Base-by-base conservation (phyloP, 2,329 filamentous ascomycete genomes). In the Bipolaris cookei region DNA sequence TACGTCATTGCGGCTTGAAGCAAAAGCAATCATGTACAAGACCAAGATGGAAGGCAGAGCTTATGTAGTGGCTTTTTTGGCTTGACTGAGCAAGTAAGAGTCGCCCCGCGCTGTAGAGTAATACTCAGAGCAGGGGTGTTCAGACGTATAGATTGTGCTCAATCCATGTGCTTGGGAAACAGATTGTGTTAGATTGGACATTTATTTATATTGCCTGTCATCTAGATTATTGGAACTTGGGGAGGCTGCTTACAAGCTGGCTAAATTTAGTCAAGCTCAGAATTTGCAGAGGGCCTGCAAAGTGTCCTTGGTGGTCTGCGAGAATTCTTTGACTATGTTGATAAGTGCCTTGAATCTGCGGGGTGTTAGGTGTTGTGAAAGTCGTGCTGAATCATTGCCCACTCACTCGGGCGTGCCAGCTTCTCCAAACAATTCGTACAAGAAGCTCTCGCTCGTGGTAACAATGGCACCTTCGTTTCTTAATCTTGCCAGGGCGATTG, bases 391-490 rank as follows among this genome's bases (percentile, higher is more conserved):
- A 14, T 13, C 4, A 18, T n/a, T 13, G 10, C 20, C 16, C 20
- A 74, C 76, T 58, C 58, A 80, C 77, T 88, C 86, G 1, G 82
- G 78, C 67, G 88, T 86, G 11, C 79, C 82, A 6, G 94, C 91
- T 79, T 97, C 93, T 16, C 91, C 91, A 80, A 97, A 84, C 68
- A 87, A 87, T 81, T 98, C 93, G 78, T 96, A 98, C 72, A 97
- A 79, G 79, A 90, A 89, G 76, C 90, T 90, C 85, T 98, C 94
- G 76, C 90, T 95, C 21, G 89, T 92, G 16, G 92, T 97, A 30
- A 98, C 87, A 6, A 86, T 80, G 34, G 88, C 90, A 1, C 93
- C 93, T 64, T 89, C 92, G 64, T 84, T 82, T 65, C 91, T 82
- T 78, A 98, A 74, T 60, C 94, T 79, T 20, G 86, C 88, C 58